A percentile compares a stretch with the other conserved stretches of the same genome.
These are phyloP conservation scores for Daldinia eschscholtzii DNA, from an alignment of 2,329 filamentous ascomycete species.

Conservation along the genomic window DNA sequence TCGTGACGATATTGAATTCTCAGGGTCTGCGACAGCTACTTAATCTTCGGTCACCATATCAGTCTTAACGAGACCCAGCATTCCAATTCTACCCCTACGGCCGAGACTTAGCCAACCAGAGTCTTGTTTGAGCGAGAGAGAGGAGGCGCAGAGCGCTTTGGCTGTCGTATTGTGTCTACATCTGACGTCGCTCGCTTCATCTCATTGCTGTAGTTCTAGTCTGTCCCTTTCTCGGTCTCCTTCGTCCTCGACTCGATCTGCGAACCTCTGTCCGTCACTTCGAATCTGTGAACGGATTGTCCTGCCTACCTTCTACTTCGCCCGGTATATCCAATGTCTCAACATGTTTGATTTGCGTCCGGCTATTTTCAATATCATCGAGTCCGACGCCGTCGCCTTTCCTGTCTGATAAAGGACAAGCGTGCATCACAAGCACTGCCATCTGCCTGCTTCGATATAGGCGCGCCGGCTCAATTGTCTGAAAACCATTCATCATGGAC, in stretches of 20 bases:
- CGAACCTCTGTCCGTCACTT: constrained; percentile 14
- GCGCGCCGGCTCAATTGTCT: constrained; percentile 40
- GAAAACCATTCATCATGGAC: constrained; percentile 63
- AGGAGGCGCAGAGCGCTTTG: constrained; percentile 39
- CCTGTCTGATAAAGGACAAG: constrained; percentile 49
- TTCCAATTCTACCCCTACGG: constrained; percentile 38
- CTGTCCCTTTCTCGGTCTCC: constrained; percentile 26
- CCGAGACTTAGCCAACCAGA: constrained; percentile 34
- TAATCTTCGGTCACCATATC: constrained; percentile 23
- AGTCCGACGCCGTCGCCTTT: constrained; percentile 47
- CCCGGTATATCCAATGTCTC: constrained; percentile 47
- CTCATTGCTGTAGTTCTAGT: constrained; percentile 31
- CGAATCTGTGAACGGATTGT: constrained; percentile 28
- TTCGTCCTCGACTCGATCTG: constrained; percentile 22
- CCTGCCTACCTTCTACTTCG: constrained; percentile 22
- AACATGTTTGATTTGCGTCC: constrained; percentile 52
- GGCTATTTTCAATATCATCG: constrained; percentile 44
- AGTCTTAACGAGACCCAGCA: constrained; percentile 39
- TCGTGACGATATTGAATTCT: constrained; percentile 21
- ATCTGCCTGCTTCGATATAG: constrained; percentile 44
- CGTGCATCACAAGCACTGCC: constrained; percentile 45
- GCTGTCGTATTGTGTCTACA: constrained; percentile 33
- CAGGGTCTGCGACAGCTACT: constrained; percentile 37
- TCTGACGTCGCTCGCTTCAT: constrained; percentile 43
- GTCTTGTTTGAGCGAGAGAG: constrained; percentile 23